These are phyloP conservation scores for Limtongia smithiae DNA, from an alignment of 805 yeast species.

Conservation along the genomic window DNA sequence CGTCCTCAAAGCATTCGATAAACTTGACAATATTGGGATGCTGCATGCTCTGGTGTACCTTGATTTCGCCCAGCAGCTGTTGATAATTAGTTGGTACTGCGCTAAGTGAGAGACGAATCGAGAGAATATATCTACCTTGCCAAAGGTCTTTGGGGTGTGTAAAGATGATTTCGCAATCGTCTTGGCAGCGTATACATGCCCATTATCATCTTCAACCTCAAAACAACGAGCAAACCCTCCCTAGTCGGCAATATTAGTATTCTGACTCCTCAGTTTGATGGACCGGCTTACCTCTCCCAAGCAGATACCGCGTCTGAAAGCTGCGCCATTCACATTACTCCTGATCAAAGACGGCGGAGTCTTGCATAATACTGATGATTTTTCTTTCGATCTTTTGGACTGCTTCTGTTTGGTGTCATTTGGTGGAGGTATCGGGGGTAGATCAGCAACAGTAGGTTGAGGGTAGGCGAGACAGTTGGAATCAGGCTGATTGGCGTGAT, in stretches of 20 bases:
- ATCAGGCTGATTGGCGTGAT: too few species aligned
- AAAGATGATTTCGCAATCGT: conserved; percentile 96
- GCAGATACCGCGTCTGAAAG: conserved; percentile 83
- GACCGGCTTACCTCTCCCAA: conserved; percentile 62
- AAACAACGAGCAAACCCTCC: conserved; percentile 99
- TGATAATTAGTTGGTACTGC: too few species aligned
- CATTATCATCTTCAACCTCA: conserved; percentile 88
- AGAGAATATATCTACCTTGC: conserved; percentile 35
- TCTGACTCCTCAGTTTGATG: not conserved
- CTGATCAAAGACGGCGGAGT: conserved; percentile 95
- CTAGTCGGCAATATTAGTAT: conserved; percentile 4
- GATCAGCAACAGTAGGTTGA: not conserved
- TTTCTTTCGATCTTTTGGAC: conserved; percentile 74
- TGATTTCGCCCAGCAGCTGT: conserved; percentile 85
- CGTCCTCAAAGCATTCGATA: conserved; percentile 96
- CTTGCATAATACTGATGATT: conserved; percentile 83
- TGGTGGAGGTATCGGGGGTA: conserved; percentile 1
- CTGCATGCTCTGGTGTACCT: conserved; percentile 83
- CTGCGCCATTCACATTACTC: conserved; percentile 72
- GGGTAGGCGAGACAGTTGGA: not conserved
- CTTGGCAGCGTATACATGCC: conserved; percentile 89
- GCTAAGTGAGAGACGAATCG: too few species aligned
- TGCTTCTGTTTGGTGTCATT: conserved; percentile 27
- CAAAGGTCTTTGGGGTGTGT: conserved; percentile 82
- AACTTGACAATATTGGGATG: conserved; percentile 91